A percentile compares a stretch with the other conserved stretches of the same genome.
phyloP scores from a whole-genome alignment of 768 basidiomycete genomes.

The Termitomyces sp. region DNA sequence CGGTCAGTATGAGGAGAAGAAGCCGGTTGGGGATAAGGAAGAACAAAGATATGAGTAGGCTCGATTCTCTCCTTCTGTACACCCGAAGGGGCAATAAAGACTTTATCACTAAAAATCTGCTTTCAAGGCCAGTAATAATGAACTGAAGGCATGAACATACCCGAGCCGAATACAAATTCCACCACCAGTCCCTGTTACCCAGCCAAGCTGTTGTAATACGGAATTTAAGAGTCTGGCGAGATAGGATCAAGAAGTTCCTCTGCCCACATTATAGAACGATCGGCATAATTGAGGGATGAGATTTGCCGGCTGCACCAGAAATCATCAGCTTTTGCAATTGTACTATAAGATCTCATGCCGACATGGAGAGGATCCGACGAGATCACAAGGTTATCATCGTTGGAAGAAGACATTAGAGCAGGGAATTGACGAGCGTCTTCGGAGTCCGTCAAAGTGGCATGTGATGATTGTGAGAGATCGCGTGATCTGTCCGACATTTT shows the following conservation, averaged over 20 bases:
- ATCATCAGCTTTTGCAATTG: neutral
- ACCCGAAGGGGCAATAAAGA: slow-evolving; percentile 84
- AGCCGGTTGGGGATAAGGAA: slow-evolving; percentile 66
- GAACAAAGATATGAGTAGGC: slow-evolving; percentile 81
- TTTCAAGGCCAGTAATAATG: neutral
- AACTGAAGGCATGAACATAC: slow-evolving; percentile 29
- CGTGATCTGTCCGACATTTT: slow-evolving; percentile 13
- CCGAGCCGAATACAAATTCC: slow-evolving; percentile 71
- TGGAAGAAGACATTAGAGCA: slow-evolving; percentile 20
- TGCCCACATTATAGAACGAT: slow-evolving; percentile 62
- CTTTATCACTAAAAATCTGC: slow-evolving; percentile 50
- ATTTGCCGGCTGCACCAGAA: slow-evolving; percentile 68
- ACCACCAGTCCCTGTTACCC: slow-evolving; percentile 89
- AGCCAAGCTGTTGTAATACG: slow-evolving; percentile 53
- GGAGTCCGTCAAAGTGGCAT: neutral
- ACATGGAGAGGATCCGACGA: slow-evolving; percentile 64
- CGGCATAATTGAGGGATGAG: slow-evolving; percentile 83
- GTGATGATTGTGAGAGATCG: slow-evolving; percentile 12
- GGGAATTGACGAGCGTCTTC: neutral
- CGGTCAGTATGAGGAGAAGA: slow-evolving; percentile 64
- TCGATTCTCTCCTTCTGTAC: slow-evolving; percentile 89
- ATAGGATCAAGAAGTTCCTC: neutral
- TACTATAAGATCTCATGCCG: slow-evolving; percentile 15
- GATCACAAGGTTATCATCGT: slow-evolving; percentile 46
- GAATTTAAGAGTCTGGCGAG: slow-evolving; percentile 2